Base-by-base conservation (phyloP, 352 stramenopile genomes). In the Phytopythium delawarense region DNA sequence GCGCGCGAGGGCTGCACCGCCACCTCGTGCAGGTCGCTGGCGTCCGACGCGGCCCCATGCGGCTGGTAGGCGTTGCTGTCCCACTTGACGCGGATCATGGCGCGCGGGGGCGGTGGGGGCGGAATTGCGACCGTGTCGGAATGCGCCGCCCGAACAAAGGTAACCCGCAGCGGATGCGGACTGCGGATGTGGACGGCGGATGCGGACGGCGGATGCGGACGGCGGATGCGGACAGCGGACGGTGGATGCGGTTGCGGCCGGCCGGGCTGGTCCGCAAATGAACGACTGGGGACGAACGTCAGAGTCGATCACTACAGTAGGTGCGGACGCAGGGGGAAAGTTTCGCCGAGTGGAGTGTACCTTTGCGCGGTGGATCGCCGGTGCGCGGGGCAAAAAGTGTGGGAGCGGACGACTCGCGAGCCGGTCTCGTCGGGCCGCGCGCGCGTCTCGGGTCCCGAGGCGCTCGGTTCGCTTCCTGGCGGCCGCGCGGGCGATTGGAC, bases 51-150 rank as follows among this genome's bases (percentile, higher is more conserved):
- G 20, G 25, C n/a, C 1, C 2, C 48, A 21, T 48, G 49, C 23
- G 37, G 23, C 23, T 23, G 55, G 49, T 9, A 44, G 28, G 34
- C 55, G 48, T 58, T 74, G 30, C 62, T 76, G 63, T 89, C 75
- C 80, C 80, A 89, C 62, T 87, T 89, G 64, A 89, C 80, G 46
- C 76, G 76, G 73, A 89, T 89, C 80, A 89, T 89, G 50, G 57
- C 46, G 11, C 20, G 52, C 32, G 7, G 32, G 25, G 37, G 49
- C 25, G 21, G 23, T 8, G 49, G 23, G 25, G 35, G 35, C 40
- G 5, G 16, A 45, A 45, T 45, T 45, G 16, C 40, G 40, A 45
- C 16, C 40, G 40, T 45, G 16, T 45, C 40, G 40, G n/a, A 45
- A 45, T 45, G 11, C 16, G 15, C 6, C 13, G 39, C 12, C 15